phyloP scores from a whole-genome alignment of 352 stramenopile genomes.

The Phytopythium kandeliae region DNA sequence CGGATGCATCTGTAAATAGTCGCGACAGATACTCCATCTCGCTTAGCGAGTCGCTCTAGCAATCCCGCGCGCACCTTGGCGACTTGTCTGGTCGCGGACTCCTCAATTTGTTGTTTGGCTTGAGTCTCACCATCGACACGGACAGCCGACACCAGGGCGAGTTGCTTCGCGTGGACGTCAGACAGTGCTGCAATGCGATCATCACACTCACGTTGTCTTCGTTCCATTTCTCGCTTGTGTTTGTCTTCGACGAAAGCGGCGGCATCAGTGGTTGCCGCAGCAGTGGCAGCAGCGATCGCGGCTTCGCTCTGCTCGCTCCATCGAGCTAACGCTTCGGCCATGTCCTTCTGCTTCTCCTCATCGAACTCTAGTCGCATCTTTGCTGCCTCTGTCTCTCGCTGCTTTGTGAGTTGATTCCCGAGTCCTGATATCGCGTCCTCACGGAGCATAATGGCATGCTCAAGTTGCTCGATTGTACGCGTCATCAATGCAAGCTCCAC shows the following conservation, averaged over 20 bases:
- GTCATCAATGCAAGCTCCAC: background rate
- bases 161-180: background rate
- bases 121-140: background rate
- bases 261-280: background rate
- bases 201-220: background rate
- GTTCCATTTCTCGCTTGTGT: background rate
- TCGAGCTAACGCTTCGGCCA: background rate
- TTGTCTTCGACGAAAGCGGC: background rate
- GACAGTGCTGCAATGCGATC: background rate
- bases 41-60: slow-evolving; percentile 47
- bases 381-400: background rate
- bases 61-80: slow-evolving; percentile 21
- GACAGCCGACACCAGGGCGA: background rate
- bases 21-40: slow-evolving; percentile 48
- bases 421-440: background rate
- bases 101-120: background rate
- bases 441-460: background rate
- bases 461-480: background rate
- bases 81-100: background rate
- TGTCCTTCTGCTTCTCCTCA: slow-evolving; percentile 1
- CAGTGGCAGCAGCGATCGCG: background rate
- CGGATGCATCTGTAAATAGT: slow-evolving; percentile 70
- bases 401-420: background rate
- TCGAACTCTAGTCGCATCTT: background rate
- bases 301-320: slow-evolving; percentile 1